A percentile compares a stretch with the other conserved stretches of the same genome.
Evolutionary conservation across 108 stramenopile genomes (phyloP).

Genomic region (Conticribra weissflogii): DNA sequence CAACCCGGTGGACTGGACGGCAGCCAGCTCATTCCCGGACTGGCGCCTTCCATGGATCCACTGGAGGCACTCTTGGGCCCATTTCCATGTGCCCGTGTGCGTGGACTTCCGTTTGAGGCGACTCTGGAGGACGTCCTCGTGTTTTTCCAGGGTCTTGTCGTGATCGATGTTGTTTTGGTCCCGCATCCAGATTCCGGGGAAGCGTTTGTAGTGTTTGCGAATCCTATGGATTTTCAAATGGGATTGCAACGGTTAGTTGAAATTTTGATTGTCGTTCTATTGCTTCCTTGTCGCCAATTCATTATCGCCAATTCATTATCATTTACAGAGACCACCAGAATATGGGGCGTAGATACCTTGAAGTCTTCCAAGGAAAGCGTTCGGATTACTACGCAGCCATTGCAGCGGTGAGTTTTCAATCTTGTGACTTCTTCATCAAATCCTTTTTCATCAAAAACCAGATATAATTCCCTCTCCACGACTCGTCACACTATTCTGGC

Average conservation of each 20-base stretch:
- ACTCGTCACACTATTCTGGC: background rate
- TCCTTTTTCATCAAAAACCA: background rate
- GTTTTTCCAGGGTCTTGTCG: conserved; percentile 93
- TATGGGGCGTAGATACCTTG: conserved; percentile 85
- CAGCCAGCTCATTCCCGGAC: conserved; percentile 57
- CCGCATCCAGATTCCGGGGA: conserved; percentile 65
- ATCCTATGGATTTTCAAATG: conserved; percentile 95
- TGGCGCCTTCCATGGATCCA: conserved; percentile 79
- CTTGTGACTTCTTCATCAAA: background rate
- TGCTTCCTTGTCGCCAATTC: background rate
- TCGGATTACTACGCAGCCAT: conserved; percentile 91
- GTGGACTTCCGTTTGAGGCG: conserved; percentile 90
- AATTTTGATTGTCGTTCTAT: conserved; percentile 1
- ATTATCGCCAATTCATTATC: background rate
- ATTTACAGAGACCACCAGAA: conserved; percentile 73
- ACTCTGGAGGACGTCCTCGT: conserved; percentile 91
- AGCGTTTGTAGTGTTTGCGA: conserved; percentile 92
- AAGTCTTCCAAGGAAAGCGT: conserved; percentile 89
- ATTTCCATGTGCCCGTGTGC: conserved; percentile 91
- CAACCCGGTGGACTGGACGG: conserved; percentile 33
- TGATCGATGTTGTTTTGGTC: conserved; percentile 89
- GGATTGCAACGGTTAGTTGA: conserved; percentile 80
- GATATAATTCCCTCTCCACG: background rate
- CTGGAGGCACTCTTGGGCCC: conserved; percentile 87
- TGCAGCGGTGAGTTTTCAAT: conserved; percentile 72